phyloP scores from a whole-genome alignment of 306 rosid genomes.

The Acacia acuminata region DNA sequence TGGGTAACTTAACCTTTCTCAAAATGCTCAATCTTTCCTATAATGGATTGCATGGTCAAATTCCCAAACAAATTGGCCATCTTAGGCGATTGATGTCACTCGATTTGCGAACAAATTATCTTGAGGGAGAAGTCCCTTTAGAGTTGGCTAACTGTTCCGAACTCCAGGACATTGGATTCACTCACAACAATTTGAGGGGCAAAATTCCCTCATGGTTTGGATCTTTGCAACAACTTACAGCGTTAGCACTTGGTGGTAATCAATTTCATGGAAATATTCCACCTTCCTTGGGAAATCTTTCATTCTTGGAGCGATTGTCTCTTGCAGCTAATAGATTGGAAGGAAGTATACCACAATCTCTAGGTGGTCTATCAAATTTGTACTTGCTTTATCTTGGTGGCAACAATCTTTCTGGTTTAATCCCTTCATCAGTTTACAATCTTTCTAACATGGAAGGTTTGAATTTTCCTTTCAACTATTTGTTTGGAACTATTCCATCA shows the following conservation, averaged over 20 bases:
- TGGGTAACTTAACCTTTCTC: constrained; percentile 21
- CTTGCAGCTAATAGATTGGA: constrained; percentile 10
- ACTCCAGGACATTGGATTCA: neutral
- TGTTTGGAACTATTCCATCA: constrained; percentile 16
- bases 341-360: constrained; percentile 23
- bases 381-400: neutral
- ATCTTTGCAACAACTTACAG: neutral
- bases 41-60: neutral
- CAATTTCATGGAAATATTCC: constrained; percentile 31
- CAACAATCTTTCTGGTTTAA: neutral
- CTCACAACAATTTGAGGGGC: neutral
- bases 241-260: neutral
- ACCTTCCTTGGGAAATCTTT: constrained; percentile 30
- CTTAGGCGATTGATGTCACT: constrained; percentile 24
- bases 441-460: constrained; percentile 12
- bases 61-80: constrained; percentile 12
- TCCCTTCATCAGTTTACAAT: constrained; percentile 35
- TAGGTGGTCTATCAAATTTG: constrained; percentile 30
- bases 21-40: neutral
- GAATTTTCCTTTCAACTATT: neutral
- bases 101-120: neutral
- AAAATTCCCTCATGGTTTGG: constrained; percentile 30
- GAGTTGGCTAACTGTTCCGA: neutral
- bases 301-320: neutral
- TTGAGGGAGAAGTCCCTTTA: constrained; percentile 15